phyloP scores from a whole-genome alignment of 2,329 filamentous ascomycete genomes.

The Diaporthe velutina region DNA sequence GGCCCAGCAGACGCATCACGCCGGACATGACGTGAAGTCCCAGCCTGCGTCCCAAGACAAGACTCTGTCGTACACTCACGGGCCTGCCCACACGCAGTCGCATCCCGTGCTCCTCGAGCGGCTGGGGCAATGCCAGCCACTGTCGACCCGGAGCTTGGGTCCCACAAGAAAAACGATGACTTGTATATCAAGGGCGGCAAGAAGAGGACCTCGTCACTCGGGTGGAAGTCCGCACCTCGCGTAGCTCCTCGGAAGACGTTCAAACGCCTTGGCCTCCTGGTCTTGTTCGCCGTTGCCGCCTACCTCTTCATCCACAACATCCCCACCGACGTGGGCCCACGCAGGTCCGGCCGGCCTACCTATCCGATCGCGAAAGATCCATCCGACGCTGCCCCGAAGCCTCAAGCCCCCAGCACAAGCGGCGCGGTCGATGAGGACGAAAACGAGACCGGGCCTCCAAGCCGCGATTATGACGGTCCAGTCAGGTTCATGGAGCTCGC shows the following conservation, averaged over 20 bases:
- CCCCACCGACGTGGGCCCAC: constrained; percentile 58
- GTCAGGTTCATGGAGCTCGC: constrained; percentile 78
- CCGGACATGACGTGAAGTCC: constrained; percentile 26
- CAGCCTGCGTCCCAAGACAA: not conserved
- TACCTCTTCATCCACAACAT: constrained; percentile 77
- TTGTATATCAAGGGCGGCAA: constrained; percentile 50
- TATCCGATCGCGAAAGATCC: constrained; percentile 38
- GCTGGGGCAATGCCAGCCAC: constrained; percentile 57
- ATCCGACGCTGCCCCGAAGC: constrained; percentile 29
- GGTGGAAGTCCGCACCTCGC: constrained; percentile 48
- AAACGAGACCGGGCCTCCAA: constrained; percentile 42
- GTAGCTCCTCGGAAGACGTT: constrained; percentile 64
- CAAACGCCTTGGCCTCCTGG: constrained; percentile 63
- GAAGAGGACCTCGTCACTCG: constrained; percentile 55
- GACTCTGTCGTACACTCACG: constrained; percentile 8
- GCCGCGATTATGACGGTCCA: constrained; percentile 74
- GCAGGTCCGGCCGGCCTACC: constrained; percentile 54
- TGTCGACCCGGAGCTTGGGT: constrained; percentile 66
- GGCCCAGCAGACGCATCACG: not conserved
- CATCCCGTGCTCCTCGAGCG: constrained; percentile 18
- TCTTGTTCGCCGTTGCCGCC: constrained; percentile 63
- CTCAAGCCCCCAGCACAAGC: constrained; percentile 32
- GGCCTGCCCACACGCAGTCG: constrained; percentile 4
- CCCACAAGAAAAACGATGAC: constrained; percentile 73
- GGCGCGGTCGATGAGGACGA: constrained; percentile 31